These are phyloP conservation scores for Pseudonectria foliicola DNA, from an alignment of 2,329 filamentous ascomycete species.

Conservation along the genomic window DNA sequence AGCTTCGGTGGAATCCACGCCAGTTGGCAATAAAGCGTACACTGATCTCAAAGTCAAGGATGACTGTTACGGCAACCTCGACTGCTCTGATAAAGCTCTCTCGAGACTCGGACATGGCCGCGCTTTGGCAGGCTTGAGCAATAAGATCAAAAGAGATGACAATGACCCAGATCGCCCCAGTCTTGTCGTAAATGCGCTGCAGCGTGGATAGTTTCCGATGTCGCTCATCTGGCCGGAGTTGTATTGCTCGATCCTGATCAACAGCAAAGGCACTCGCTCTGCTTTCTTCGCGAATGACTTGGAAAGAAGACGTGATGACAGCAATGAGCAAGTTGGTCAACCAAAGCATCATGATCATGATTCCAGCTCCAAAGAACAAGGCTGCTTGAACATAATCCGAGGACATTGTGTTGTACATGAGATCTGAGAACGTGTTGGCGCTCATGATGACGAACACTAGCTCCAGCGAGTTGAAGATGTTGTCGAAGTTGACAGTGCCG, in stretches of 20 bases:
- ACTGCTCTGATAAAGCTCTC: constrained; percentile 60
- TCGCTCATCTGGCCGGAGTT: constrained; percentile 31
- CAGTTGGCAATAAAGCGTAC: constrained; percentile 73
- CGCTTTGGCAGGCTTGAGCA: constrained; percentile 69
- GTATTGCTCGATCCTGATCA: constrained; percentile 46
- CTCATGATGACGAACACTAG: constrained; percentile 98
- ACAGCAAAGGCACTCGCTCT: constrained; percentile 87
- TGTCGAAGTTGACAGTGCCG: constrained; percentile 87
- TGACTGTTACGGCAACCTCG: constrained; percentile 68
- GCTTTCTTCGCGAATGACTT: constrained; percentile 95
- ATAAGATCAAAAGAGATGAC: constrained; percentile 77
- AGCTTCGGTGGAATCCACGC: constrained; percentile 68
- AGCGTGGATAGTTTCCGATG: constrained; percentile 38
- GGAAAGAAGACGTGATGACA: constrained; percentile 96
- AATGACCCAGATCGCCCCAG: constrained; percentile 67
- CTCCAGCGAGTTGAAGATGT: constrained; percentile 85
- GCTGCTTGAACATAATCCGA: constrained; percentile 85
- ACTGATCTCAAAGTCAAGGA: constrained; percentile 76
- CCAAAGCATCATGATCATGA: constrained; percentile 94
- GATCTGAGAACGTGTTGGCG: constrained; percentile 90
- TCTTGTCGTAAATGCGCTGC: constrained; percentile 69
- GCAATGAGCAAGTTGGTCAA: constrained; percentile 90
- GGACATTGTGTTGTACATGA: constrained; percentile 89
- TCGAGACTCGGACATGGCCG: constrained; percentile 60
- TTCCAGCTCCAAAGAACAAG: constrained; percentile 65